Percentiles rank a stretch among this genome's conserved stretches.
Evolutionary conservation across 2,329 filamentous ascomycete species (phyloP).

Genomic region (Hypoxylon sp.): DNA sequence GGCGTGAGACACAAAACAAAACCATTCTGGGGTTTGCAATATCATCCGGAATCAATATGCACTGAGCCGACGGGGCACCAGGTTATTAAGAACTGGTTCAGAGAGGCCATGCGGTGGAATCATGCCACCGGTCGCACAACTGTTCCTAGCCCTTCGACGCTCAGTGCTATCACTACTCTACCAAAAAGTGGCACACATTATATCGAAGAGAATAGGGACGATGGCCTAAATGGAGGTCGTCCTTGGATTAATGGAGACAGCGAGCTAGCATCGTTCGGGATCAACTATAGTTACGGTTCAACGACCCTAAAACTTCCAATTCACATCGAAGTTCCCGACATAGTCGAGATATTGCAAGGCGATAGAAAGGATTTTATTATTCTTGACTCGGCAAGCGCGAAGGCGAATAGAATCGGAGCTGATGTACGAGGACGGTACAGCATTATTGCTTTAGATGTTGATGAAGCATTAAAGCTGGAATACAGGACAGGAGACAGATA

Average conservation of each 20-base stretch:
- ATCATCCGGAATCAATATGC: constrained; percentile 91
- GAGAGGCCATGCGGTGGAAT: constrained; percentile 72
- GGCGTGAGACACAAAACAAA: constrained; percentile 75
- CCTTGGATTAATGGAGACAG: constrained; percentile 46
- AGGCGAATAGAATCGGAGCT: constrained; percentile 58
- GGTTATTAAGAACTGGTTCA: constrained; percentile 84
- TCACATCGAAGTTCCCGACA: constrained; percentile 65
- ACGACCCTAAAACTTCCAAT: constrained; percentile 61
- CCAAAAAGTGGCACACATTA: constrained; percentile 16
- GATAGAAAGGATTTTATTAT: constrained; percentile 65
- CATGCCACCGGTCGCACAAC: constrained; percentile 25
- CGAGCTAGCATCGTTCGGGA: constrained; percentile 52
- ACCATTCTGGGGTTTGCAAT: constrained; percentile 90
- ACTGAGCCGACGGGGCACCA: constrained; percentile 76
- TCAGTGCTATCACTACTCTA: constrained; percentile 21
- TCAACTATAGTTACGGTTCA: constrained; percentile 57
- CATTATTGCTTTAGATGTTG: constrained; percentile 78
- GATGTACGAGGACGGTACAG: constrained; percentile 75
- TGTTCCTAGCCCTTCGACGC: constrained; percentile 4
- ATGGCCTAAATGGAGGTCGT: background rate
- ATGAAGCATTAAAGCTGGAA: constrained; percentile 69
- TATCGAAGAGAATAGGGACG: background rate
- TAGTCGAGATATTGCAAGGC: constrained; percentile 66
- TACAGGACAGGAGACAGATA: constrained; percentile 67
- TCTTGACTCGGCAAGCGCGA: constrained; percentile 72